Evolutionary conservation across 441 rosid genomes (phyloP), one percentile per base, ranked within the genome.

Genomic region (Adansonia rubrostipa): DNA sequence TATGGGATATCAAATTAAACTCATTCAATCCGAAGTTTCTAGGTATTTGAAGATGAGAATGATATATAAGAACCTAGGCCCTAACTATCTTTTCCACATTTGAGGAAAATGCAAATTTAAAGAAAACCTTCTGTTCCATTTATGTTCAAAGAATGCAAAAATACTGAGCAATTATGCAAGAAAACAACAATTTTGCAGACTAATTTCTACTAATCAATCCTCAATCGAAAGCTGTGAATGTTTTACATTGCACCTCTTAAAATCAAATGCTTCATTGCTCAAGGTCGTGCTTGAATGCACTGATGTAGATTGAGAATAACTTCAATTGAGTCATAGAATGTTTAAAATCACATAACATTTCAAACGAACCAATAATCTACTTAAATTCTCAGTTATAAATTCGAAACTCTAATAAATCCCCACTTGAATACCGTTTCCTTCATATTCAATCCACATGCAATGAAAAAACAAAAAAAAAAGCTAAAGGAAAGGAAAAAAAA

Each of bases 281-380:
- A 53, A 53, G 8, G 19, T 53, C n/a, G 28, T 24, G 28, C 28
- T 22, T 24, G 7, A 61, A 58, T 58, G 28, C 13, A 11, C 63
- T 0, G 22, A 19, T 5, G 11, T 57, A n/a, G 60, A 54, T 54
- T 54, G 57, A 20, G 9, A n/a, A 54, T 54, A 20, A 14, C 56
- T 68, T 68, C 56, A 11, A 50, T 64, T 36, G 48, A 64, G 19
- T 58, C 13, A 65, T 2, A 64, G 40, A 67, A n/a, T n/a, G n/a
- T n/a, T n/a, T n/a, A n/a, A n/a, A 5, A 48, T 69, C 57, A 22
- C 11, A 69, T 22, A 40, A 7, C 22, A 64, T 44, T 70, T 53
- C 61, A 51, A 2, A 51, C 9, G 44, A 71, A n/a, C 60, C 44
- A 50, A 24, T 66, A 57, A 73, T 57, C 42, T 19, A 40, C 76